phyloP scores from a whole-genome alignment of 2,329 filamentous ascomycete species.

The Hypoxylon sp. region DNA sequence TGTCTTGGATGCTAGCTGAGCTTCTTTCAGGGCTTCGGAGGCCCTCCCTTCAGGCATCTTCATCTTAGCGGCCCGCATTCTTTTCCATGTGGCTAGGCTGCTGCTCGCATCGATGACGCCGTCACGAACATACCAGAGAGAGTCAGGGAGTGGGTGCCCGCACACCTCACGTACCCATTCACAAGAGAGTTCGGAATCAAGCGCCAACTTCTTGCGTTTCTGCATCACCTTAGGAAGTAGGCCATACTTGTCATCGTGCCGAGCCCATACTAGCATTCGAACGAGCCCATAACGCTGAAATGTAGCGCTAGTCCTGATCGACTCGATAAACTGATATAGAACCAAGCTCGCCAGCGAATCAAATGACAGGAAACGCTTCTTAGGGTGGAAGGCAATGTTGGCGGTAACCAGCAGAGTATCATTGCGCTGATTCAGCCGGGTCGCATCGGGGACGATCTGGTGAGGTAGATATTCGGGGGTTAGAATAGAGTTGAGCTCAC shows the following conservation, averaged over 20 bases:
- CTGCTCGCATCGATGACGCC: conserved; percentile 65
- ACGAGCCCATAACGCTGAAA: conserved; percentile 85
- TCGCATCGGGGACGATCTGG: conserved; percentile 62
- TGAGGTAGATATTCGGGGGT: conserved; percentile 66
- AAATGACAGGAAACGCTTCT: conserved; percentile 66
- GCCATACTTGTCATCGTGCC: conserved; percentile 70
- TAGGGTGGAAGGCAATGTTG: conserved; percentile 73
- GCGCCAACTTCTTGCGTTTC: conserved; percentile 68
- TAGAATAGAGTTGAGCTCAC: conserved; percentile 70
- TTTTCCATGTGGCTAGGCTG: conserved; percentile 56
- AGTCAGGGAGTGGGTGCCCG: conserved; percentile 54
- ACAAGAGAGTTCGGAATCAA: conserved; percentile 74
- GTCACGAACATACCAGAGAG: conserved; percentile 60
- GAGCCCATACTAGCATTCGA: conserved; percentile 82
- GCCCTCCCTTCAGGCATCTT: conserved; percentile 63
- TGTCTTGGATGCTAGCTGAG: conserved; percentile 39
- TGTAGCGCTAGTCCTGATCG: conserved; percentile 70
- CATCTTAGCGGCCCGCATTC: conserved; percentile 64
- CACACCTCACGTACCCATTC: conserved; percentile 73
- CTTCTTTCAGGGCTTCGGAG: conserved; percentile 52
- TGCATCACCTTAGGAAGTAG: conserved; percentile 73
- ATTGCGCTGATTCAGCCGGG: conserved; percentile 69
- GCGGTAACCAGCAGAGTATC: conserved; percentile 80
- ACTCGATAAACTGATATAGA: conserved; percentile 72
- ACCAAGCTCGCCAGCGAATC: conserved; percentile 71